Evolutionary conservation across 805 yeast genomes (phyloP).

Genomic region (Metschnikowia rubicola): DNA sequence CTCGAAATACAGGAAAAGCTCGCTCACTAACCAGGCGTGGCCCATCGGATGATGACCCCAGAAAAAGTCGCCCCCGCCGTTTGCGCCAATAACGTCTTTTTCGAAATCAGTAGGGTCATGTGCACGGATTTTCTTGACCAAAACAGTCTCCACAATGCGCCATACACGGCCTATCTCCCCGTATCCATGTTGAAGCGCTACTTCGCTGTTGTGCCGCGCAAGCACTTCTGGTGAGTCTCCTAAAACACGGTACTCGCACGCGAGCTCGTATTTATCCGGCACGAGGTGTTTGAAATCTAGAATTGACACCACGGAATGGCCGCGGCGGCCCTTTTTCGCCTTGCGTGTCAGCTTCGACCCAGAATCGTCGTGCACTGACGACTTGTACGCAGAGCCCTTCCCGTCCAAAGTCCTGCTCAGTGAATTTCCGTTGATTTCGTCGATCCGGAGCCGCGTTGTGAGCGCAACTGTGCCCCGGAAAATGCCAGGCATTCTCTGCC

Average conservation of each 20-base stretch:
- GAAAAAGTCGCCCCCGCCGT: conserved; percentile 33
- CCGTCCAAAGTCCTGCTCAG: conserved; percentile 38
- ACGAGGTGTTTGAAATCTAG: conserved; percentile 65
- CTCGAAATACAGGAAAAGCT: conserved; percentile 64
- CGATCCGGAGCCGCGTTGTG: conserved; percentile 28
- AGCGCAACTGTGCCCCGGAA: conserved; percentile 40
- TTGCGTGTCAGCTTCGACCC: conserved; percentile 20
- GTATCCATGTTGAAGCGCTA: conserved; percentile 63
- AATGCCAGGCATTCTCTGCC: conserved; percentile 53
- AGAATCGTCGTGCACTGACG: conserved; percentile 38
- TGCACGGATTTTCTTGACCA: conserved; percentile 28
- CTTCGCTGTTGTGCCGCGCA: conserved; percentile 65
- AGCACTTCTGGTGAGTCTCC: conserved; percentile 63
- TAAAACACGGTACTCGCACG: conserved; percentile 59
- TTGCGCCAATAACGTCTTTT: conserved; percentile 1
- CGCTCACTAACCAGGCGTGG: conserved; percentile 57
- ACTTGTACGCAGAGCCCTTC: conserved; percentile 32
- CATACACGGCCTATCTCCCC: conserved; percentile 70
- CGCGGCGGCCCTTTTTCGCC: conserved; percentile 25
- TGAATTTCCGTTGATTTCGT: conserved; percentile 25
- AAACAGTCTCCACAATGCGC: conserved; percentile 50
- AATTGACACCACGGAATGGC: conserved; percentile 54
- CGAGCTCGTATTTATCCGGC: conserved; percentile 72
- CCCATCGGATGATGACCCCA: conserved; percentile 89
- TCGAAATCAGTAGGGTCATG: conserved; percentile 10